A percentile compares a stretch with the other conserved stretches of the same genome.
Evolutionary conservation across 2,329 filamentous ascomycete genomes (phyloP).

Genomic region (Drechslera avenae): DNA sequence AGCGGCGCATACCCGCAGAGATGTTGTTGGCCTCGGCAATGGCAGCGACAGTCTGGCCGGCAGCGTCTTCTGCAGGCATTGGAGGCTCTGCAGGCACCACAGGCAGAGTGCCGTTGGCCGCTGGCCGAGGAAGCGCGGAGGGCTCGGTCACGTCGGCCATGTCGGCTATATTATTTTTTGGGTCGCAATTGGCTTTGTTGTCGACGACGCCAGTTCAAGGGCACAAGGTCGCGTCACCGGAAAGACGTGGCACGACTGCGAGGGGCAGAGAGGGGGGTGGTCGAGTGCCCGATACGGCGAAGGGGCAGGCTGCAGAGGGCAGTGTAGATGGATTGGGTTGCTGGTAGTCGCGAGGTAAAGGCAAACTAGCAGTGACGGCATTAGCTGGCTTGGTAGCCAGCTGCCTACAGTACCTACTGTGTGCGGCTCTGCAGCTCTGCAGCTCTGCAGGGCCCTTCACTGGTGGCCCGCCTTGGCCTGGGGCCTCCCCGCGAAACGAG

Average conservation of each 20-base stretch:
- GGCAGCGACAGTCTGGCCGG: conserved; percentile 45
- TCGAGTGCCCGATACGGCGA: too few species aligned
- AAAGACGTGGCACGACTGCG: neutral
- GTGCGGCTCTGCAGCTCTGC: conserved; percentile 10
- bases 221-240: neutral
- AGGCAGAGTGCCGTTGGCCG: conserved; percentile 37
- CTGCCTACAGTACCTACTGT: neutral
- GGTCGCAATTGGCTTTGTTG: neutral
- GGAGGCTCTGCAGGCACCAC: too few species aligned
- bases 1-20: conserved; percentile 43
- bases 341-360: neutral
- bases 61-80: conserved; percentile 41
- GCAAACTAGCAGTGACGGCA: conserved; percentile 11
- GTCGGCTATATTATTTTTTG: too few species aligned
- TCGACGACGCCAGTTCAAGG: neutral
- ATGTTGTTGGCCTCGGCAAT: conserved; percentile 50
- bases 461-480: neutral
- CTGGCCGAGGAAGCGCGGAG: conserved; percentile 9
- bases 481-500: conserved; percentile 4
- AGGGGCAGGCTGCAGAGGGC: too few species aligned
- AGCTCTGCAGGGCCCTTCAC: conserved; percentile 4
- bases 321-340: neutral
- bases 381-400: conserved; percentile 1
- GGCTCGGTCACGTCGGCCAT: conserved; percentile 25
- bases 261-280: neutral